Evolutionary conservation across 78 protist genomes (phyloP).

Genomic region (slime mould (Dictyostelium discoideum)): DNA sequence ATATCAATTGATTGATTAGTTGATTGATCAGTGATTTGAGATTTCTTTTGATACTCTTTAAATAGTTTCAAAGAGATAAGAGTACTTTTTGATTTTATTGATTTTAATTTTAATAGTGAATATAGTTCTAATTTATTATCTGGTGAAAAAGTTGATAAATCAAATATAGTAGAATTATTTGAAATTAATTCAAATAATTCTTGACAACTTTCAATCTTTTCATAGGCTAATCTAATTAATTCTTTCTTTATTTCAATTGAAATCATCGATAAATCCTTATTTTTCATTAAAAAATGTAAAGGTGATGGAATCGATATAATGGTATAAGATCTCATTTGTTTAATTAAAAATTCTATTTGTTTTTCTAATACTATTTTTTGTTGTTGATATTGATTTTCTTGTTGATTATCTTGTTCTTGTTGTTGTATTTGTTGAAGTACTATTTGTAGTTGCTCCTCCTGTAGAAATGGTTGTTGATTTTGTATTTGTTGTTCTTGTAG

Average conservation of each 20-base stretch:
- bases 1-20: neutral
- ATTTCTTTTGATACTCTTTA: neutral
- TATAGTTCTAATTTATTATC: neutral
- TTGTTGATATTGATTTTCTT: neutral
- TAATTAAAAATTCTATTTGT: no score
- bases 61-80: neutral
- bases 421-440: neutral
- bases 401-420: neutral
- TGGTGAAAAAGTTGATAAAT: neutral
- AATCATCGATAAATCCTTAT: neutral
- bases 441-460: neutral
- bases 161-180: neutral
- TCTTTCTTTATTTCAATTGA: neutral
- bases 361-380: no score
- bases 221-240: neutral
- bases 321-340: no score
- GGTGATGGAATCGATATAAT: neutral
- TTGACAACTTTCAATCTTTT: neutral
- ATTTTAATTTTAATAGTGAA: neutral
- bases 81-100: neutral
- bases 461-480: neutral
- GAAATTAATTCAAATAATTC: neutral
- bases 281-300: neutral
- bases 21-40: neutral
- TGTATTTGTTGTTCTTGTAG: neutral